phyloP scores from a whole-genome alignment of 345 rosid genomes.

The Ricinus communis region DNA sequence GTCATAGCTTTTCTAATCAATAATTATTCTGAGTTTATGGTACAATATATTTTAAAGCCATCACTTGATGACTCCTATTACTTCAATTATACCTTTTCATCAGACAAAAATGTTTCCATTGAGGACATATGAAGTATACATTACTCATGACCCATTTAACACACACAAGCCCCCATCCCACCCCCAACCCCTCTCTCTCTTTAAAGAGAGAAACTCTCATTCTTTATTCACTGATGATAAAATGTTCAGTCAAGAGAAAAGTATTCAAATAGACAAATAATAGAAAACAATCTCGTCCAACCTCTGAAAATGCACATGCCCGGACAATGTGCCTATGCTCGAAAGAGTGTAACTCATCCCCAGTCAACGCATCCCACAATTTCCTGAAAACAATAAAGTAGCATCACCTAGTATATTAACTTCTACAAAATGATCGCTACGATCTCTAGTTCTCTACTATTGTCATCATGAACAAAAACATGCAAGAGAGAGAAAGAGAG shows the following conservation, averaged over 20 bases:
- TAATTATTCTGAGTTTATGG: no score
- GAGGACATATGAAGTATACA: not conserved
- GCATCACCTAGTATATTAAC: constrained; percentile 1
- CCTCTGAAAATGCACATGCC: constrained; percentile 50
- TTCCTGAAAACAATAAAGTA: constrained; percentile 31
- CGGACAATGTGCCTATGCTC: constrained; percentile 51
- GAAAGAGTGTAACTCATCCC: constrained; percentile 42
- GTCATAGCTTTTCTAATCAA: not conserved
- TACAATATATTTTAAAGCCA: not conserved
- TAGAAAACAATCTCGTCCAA: constrained; percentile 1
- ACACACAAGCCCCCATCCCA: no score
- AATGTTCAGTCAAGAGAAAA: not conserved
- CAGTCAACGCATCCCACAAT: constrained; percentile 48
- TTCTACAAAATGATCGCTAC: not conserved
- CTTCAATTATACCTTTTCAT: not conserved
- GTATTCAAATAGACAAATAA: not conserved
- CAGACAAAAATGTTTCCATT: not conserved
- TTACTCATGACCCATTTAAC: not conserved
- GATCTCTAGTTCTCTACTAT: not conserved
- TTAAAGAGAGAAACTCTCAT: no score
- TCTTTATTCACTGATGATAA: not conserved
- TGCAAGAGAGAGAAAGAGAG: not conserved
- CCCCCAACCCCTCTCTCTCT: no score
- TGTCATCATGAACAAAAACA: not conserved
- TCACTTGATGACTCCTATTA: not conserved